phyloP scores from a whole-genome alignment of 2,329 filamentous ascomycete genomes.

The Aspergillus ustus region DNA sequence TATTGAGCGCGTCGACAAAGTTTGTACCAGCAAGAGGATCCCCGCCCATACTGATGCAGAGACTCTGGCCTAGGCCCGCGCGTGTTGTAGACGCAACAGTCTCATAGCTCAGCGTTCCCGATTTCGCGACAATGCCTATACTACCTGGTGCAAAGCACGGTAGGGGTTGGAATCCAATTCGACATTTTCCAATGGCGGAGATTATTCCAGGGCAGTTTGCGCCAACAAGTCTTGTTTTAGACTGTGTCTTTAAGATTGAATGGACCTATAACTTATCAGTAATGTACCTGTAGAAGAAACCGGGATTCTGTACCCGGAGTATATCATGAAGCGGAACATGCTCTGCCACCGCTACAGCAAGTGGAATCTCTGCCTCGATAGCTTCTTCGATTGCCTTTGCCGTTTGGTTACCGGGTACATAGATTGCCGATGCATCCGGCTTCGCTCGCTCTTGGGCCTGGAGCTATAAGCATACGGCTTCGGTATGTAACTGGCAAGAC shows the following conservation, averaged over 20 bases:
- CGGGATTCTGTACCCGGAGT: constrained; percentile 59
- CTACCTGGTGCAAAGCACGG: constrained; percentile 71
- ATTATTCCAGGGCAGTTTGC: constrained; percentile 85
- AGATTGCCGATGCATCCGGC: constrained; percentile 78
- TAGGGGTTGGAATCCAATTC: constrained; percentile 77
- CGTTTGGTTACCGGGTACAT: constrained; percentile 76
- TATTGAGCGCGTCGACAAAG: constrained; percentile 70
- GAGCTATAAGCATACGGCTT: neutral
- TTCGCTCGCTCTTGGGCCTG: constrained; percentile 71
- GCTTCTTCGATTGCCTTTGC: constrained; percentile 77
- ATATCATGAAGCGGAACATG: constrained; percentile 81
- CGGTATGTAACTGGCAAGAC: neutral
- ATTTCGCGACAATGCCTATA: constrained; percentile 79
- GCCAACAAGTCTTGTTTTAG: constrained; percentile 72
- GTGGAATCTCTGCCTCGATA: constrained; percentile 76
- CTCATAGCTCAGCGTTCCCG: constrained; percentile 79
- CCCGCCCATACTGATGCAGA: constrained; percentile 78
- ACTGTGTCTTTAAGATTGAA: constrained; percentile 72
- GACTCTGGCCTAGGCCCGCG: constrained; percentile 75
- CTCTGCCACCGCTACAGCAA: constrained; percentile 79
- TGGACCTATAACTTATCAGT: constrained; percentile 57
- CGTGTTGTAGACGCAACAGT: constrained; percentile 74
- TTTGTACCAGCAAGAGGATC: constrained; percentile 76
- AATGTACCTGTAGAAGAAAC: neutral
- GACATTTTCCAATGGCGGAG: constrained; percentile 70